Percentiles rank a stretch among this genome's conserved stretches.
Conservation (phyloP, 1,139 yeast genomes). For the Scheffersomyces illinoinensis region DNA sequence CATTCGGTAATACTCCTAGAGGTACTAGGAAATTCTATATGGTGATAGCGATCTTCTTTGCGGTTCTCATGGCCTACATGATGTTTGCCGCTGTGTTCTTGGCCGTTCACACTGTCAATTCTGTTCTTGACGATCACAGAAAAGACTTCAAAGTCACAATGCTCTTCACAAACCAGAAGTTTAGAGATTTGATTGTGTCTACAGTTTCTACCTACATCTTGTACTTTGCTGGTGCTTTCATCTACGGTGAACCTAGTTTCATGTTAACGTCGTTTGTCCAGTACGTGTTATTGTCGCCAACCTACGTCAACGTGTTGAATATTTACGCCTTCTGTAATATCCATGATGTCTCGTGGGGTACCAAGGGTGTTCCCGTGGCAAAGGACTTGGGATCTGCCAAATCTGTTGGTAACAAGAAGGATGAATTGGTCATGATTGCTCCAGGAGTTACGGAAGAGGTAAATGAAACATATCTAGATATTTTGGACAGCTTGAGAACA, state of each 20-base stretch:
- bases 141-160: slow-evolving; percentile 46
- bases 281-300: slow-evolving; percentile 70
- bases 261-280: slow-evolving; percentile 74
- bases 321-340: slow-evolving; percentile 85
- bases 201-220: slow-evolving; percentile 80
- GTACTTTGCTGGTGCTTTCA: slow-evolving; percentile 72
- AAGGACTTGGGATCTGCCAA: slow-evolving; percentile 74
- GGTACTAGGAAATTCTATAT: slow-evolving; percentile 25
- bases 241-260: slow-evolving; percentile 79
- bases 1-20: slow-evolving; percentile 29
- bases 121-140: slow-evolving; percentile 36
- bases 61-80: slow-evolving; percentile 28
- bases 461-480: slow-evolving; percentile 56
- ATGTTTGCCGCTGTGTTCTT: slow-evolving; percentile 75
- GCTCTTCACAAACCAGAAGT: slow-evolving; percentile 60
- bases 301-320: slow-evolving; percentile 75
- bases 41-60: slow-evolving; percentile 21
- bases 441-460: slow-evolving; percentile 67
- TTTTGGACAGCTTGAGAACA: slow-evolving; percentile 47
- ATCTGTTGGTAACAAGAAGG: slow-evolving; percentile 50
- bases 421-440: slow-evolving; percentile 65
- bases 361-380: slow-evolving; percentile 67
- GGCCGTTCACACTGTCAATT: slow-evolving; percentile 68
- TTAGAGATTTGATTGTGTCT: slow-evolving; percentile 87
- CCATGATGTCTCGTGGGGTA: slow-evolving; percentile 89